Conservation (phyloP, 768 basidiomycete genomes). For the Leccinum boreale region DNA sequence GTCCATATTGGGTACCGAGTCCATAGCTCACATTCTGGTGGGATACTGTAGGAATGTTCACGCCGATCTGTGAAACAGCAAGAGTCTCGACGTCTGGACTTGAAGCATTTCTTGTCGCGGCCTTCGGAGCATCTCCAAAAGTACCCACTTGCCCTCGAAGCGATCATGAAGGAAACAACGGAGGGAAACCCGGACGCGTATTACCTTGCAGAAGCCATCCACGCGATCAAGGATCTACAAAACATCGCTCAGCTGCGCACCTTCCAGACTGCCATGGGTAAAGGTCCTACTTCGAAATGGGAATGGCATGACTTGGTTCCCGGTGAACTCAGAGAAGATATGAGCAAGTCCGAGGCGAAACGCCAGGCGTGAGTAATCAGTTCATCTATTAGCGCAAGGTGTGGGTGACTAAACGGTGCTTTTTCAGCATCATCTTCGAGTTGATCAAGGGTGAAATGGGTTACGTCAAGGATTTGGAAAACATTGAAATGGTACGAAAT, state of each 20-base stretch:
- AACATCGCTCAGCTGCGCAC: slow-evolving; percentile 78
- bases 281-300: slow-evolving; percentile 74
- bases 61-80: slow-evolving; percentile 52
- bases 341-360: slow-evolving; percentile 75
- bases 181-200: slow-evolving; percentile 80
- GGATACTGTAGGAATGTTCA: slow-evolving; percentile 18
- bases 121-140: slow-evolving; percentile 64
- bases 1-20: neutral
- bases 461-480: slow-evolving; percentile 89
- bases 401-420: neutral
- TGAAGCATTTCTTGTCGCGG: slow-evolving; percentile 59
- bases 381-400: neutral
- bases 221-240: slow-evolving; percentile 80
- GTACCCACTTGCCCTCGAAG: slow-evolving; percentile 79
- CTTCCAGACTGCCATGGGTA: slow-evolving; percentile 88
- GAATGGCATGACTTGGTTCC: slow-evolving; percentile 90
- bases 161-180: slow-evolving; percentile 79
- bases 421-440: slow-evolving; percentile 86
- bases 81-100: slow-evolving; percentile 55
- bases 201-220: slow-evolving; percentile 79
- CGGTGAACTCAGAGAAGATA: slow-evolving; percentile 53
- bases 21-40: slow-evolving; percentile 2
- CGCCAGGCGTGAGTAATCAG: slow-evolving; percentile 68
- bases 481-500: slow-evolving; percentile 62
- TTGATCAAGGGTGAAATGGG: slow-evolving; percentile 95